A percentile compares a stretch with the other conserved stretches of the same genome.
phyloP scores from a whole-genome alignment of 257 asterid species.

The Ajuga chamaepitys region DNA sequence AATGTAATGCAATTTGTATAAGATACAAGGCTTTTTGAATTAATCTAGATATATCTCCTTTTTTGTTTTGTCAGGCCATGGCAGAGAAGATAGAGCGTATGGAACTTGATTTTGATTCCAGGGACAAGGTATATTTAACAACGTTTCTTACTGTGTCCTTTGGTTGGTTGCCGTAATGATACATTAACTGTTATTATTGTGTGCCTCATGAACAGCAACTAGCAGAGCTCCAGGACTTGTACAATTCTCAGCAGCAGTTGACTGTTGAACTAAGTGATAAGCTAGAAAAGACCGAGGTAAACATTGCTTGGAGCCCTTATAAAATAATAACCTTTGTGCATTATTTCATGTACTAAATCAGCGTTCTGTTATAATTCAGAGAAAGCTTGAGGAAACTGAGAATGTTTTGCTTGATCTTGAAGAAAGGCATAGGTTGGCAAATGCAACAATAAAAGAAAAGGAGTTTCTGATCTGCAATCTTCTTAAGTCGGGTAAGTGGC shows the following conservation, averaged over 20 bases:
- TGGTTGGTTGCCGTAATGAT: background rate
- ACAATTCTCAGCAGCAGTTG: constrained; percentile 76
- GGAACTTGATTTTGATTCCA: constrained; percentile 87
- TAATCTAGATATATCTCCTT: constrained; percentile 1
- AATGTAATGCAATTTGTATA: background rate
- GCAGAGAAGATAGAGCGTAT: constrained; percentile 86
- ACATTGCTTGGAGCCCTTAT: background rate
- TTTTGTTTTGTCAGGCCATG: constrained; percentile 60
- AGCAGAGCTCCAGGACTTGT: constrained; percentile 70
- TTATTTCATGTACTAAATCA: constrained; percentile 22
- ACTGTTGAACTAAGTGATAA: constrained; percentile 61
- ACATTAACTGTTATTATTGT: background rate
- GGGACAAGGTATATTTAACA: constrained; percentile 71
- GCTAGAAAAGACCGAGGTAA: constrained; percentile 88
- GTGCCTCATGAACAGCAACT: constrained; percentile 55
- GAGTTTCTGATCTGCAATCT: constrained; percentile 86
- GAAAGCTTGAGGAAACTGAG: constrained; percentile 84
- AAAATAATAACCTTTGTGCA: background rate
- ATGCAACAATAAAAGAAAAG: constrained; percentile 86
- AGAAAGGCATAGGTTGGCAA: constrained; percentile 84
- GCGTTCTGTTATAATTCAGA: constrained; percentile 40
- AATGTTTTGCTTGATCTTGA: constrained; percentile 83
- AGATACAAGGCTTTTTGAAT: background rate
- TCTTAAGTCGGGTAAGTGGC: constrained; percentile 77
- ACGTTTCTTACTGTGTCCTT: constrained; percentile 4